Base-by-base conservation (phyloP, 495 filamentous ascomycete species). In the Aspergillus kassunensis region DNA sequence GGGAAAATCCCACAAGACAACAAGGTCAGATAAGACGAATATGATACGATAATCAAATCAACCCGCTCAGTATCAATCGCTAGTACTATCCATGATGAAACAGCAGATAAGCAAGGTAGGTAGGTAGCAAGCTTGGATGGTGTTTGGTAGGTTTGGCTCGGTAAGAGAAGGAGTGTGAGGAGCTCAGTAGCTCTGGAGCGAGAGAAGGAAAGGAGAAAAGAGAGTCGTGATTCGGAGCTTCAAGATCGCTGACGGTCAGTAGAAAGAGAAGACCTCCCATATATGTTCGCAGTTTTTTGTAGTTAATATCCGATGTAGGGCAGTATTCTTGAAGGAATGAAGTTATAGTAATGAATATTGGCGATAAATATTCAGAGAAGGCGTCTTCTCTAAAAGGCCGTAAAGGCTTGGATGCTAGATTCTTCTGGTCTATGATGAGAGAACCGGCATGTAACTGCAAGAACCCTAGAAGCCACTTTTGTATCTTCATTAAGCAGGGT, bases 11-110 rank as follows among this genome's bases (percentile, higher is more conserved):
- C 19, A 23, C 15, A 43, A 45, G 24, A 54, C 16, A 39, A 41
- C n/a, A n/a, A n/a, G n/a, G n/a, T n/a, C n/a, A n/a, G n/a, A n/a
- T 21, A 43, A 56, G 36, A 44, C 18, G 21, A 34, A 52, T 27
- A 44, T 20, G 46, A 51, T 37, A 44, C 53, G 40, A 51, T 48
- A 33, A 51, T 52, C 40, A 44, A 49, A 54, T 54, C 56, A 60
- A 60, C 53, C 61, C 63, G 63, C 63, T 65, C 49, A 65, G 52
- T 59, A 21, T 65, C 59, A 61, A 61, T 62, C 59, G 63, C 63
- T 65, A 62, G 54, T n/a, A 65, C 57, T 62, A 65, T 60, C 57
- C 59, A 60, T 58, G 52, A 59, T 62, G 18, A 56, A 58, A 57
- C 50, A 47, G 30, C 30, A 46, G 44, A 52, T 50, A 55, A 51